phyloP scores from a whole-genome alignment of 2,329 filamentous ascomycete genomes.

The Juglanconis sp. region DNA sequence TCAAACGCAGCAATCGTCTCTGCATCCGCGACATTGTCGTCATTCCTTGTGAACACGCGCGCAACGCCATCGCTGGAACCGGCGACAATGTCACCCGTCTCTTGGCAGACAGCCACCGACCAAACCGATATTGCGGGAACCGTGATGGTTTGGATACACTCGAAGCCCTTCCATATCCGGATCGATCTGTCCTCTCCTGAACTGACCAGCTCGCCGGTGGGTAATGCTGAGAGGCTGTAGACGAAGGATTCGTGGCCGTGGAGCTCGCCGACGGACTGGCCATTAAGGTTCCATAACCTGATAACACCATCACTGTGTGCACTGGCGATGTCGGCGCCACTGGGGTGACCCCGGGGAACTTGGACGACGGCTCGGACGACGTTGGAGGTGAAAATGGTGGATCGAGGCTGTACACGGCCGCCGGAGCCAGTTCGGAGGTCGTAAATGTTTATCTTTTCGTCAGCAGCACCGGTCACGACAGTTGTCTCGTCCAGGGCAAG shows the following conservation, averaged over 20 bases:
- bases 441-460: constrained; percentile 84
- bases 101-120: constrained; percentile 77
- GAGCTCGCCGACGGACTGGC: constrained; percentile 71
- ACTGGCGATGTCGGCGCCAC: constrained; percentile 88
- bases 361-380: constrained; percentile 86
- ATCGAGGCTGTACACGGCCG: constrained; percentile 48
- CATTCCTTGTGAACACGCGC: constrained; percentile 75
- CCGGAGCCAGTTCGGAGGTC: constrained; percentile 61
- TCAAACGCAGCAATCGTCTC: constrained; percentile 73
- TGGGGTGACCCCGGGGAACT: constrained; percentile 71
- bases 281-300: constrained; percentile 79
- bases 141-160: constrained; percentile 93
- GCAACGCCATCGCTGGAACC: constrained; percentile 86
- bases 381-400: constrained; percentile 66
- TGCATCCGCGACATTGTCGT: constrained; percentile 66
- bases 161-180: constrained; percentile 76
- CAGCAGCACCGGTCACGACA: constrained; percentile 87
- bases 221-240: constrained; percentile 75
- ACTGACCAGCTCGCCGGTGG: constrained; percentile 84
- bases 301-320: constrained; percentile 91
- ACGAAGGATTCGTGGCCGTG: constrained; percentile 93
- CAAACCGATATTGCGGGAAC: constrained; percentile 97
- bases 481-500: constrained; percentile 76
- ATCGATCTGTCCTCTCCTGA: constrained; percentile 93
- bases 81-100: constrained; percentile 89